Conservation (phyloP, 1,139 yeast species). For the Pichia sorboxylosa region DNA sequence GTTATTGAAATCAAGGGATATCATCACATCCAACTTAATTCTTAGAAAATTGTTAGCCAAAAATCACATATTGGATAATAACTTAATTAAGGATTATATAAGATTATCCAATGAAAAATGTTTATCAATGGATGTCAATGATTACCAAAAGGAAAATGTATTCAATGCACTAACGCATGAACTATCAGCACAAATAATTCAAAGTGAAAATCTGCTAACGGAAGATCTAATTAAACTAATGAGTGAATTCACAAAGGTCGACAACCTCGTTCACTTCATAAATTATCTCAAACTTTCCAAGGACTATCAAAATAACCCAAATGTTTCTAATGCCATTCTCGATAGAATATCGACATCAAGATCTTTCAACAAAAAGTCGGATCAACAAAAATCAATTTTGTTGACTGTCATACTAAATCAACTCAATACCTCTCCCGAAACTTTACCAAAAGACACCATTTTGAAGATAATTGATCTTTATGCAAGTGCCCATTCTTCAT, state of each 20-base stretch:
- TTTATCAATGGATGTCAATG: not conserved
- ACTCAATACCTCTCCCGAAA: slow-evolving; percentile 2
- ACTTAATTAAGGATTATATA: slow-evolving; percentile 11
- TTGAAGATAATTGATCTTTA: slow-evolving; percentile 10
- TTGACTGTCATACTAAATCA: slow-evolving; percentile 7
- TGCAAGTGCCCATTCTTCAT: slow-evolving; percentile 15
- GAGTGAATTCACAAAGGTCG: slow-evolving; percentile 11
- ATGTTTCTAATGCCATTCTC: slow-evolving; percentile 4
- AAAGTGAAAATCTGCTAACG: slow-evolving; percentile 4
- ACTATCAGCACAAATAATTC: not conserved
- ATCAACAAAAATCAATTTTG: slow-evolving; percentile 5
- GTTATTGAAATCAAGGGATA: slow-evolving; percentile 10
- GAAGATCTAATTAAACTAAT: slow-evolving; percentile 6
- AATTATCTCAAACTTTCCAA: slow-evolving; percentile 12
- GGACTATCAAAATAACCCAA: slow-evolving; percentile 3
- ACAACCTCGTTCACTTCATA: slow-evolving; percentile 15
- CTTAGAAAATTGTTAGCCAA: slow-evolving; percentile 8
- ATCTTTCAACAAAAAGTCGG: slow-evolving; percentile 1
- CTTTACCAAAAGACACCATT: slow-evolving; percentile 7
- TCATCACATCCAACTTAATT: slow-evolving; percentile 12
- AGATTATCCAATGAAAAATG: slow-evolving; percentile 2
- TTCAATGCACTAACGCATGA: slow-evolving; percentile 14
- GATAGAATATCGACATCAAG: slow-evolving; percentile 2
- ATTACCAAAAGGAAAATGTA: slow-evolving; percentile 12
- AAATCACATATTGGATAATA: slow-evolving; percentile 9